These are phyloP conservation scores for Styphnolobium japonicum DNA, from an alignment of 306 rosid species.

Conservation along the genomic window DNA sequence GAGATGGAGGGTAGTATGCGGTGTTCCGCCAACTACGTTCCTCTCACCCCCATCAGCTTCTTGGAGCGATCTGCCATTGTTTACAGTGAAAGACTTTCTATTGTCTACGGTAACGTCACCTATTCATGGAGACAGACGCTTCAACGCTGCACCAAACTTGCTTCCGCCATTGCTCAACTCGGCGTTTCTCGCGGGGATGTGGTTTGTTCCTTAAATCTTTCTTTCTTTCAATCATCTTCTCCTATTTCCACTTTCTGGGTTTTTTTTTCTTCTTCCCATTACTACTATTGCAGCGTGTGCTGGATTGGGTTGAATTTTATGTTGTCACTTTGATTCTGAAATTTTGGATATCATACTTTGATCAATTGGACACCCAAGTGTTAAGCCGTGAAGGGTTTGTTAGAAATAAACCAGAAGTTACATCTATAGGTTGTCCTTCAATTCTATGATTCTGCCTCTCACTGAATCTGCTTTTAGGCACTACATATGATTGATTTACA, in stretches of 20 bases:
- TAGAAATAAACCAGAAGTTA: neutral
- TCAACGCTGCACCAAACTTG: constrained; percentile 71
- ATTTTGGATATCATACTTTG: too few relatives aligned
- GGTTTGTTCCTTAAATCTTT: constrained; percentile 30
- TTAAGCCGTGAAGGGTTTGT: too few relatives aligned
- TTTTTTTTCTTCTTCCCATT: neutral
- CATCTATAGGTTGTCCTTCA: neutral
- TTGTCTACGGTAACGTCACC: constrained; percentile 42
- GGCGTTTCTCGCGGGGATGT: constrained; percentile 57
- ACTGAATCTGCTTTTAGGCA: neutral
- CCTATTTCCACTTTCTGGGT: neutral
- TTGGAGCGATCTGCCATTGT: constrained; percentile 79
- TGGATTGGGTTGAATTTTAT: neutral
- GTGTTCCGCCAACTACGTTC: constrained; percentile 64
- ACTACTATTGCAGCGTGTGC: neutral
- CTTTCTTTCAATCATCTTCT: neutral
- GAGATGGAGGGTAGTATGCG: constrained; percentile 60
- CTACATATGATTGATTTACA: neutral
- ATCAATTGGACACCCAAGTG: too few relatives aligned
- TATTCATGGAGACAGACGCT: constrained; percentile 71
- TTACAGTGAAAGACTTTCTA: constrained; percentile 50
- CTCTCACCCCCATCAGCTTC: constrained; percentile 78
- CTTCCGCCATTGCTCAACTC: constrained; percentile 53
- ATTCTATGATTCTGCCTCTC: neutral
- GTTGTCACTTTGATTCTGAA: too few relatives aligned